Conservation (phyloP, 495 filamentous ascomycete genomes). For the Aspergillus cristatus region DNA sequence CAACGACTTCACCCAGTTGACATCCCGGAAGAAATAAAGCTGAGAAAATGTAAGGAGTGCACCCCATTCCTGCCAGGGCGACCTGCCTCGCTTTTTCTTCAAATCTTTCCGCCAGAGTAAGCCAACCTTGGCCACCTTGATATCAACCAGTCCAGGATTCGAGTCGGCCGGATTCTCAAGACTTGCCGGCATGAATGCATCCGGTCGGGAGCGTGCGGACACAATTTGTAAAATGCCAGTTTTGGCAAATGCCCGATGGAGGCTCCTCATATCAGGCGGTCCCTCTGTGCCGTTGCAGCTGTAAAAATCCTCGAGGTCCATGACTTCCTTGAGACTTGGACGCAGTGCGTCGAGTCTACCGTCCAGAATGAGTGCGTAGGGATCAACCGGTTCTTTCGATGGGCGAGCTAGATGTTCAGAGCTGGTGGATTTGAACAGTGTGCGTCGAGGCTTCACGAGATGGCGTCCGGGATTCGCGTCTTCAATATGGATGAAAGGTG, state of each 20-base stretch:
- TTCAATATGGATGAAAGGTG: slow-evolving; percentile 93
- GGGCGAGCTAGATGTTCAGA: slow-evolving; percentile 57
- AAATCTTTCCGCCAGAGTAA: slow-evolving; percentile 90
- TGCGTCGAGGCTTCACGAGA: slow-evolving; percentile 61
- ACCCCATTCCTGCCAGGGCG: slow-evolving; percentile 98
- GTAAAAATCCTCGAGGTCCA: slow-evolving; percentile 88
- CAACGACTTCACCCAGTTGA: slow-evolving; percentile 80
- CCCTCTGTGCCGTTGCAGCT: slow-evolving; percentile 69
- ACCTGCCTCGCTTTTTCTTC: slow-evolving; percentile 89
- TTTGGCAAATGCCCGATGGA: slow-evolving; percentile 82
- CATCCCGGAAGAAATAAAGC: slow-evolving; percentile 92
- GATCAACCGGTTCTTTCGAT: slow-evolving; percentile 80
- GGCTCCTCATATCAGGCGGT: slow-evolving; percentile 60
- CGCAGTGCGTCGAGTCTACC: slow-evolving; percentile 71
- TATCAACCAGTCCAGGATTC: slow-evolving; percentile 89
- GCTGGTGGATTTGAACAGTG: slow-evolving; percentile 59
- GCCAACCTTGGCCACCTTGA: slow-evolving; percentile 95
- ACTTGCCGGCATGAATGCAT: slow-evolving; percentile 87
- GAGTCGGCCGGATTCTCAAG: slow-evolving; percentile 78
- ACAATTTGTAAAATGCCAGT: slow-evolving; percentile 90
- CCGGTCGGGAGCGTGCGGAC: slow-evolving; percentile 82
- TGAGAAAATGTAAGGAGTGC: slow-evolving; percentile 90
- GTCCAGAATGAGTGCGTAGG: slow-evolving; percentile 89
- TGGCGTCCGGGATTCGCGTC: slow-evolving; percentile 79
- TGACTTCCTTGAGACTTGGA: slow-evolving; percentile 81